A percentile compares a stretch with the other conserved stretches of the same genome.
phyloP scores from a whole-genome alignment of 768 basidiomycete species.

The Coprinopsis sp. region DNA sequence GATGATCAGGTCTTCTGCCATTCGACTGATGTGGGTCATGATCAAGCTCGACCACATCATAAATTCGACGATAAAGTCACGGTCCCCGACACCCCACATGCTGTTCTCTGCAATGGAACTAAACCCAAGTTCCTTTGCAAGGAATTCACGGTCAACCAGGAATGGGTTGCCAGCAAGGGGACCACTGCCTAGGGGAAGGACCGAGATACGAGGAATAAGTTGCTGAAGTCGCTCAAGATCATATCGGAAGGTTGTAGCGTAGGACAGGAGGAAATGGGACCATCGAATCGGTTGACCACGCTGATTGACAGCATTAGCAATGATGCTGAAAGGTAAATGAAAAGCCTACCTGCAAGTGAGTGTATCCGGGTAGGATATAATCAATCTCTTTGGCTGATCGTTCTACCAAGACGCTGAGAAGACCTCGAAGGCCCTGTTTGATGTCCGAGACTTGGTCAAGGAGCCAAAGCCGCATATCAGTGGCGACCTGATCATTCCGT shows the following conservation, averaged over 20 bases:
- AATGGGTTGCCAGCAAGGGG: constrained; percentile 98
- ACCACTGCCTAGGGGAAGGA: constrained; percentile 90
- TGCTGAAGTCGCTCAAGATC: constrained; percentile 85
- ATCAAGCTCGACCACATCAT: constrained; percentile 92
- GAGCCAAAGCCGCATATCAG: constrained; percentile 97
- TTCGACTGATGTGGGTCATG: constrained; percentile 89
- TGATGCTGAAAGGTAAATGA: not conserved
- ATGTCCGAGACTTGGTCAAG: constrained; percentile 70
- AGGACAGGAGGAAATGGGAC: constrained; percentile 94
- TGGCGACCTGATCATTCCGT: constrained; percentile 97
- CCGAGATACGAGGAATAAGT: constrained; percentile 84
- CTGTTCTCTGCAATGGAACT: constrained; percentile 89
- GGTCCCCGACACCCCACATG: constrained; percentile 93
- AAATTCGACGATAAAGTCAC: constrained; percentile 97
- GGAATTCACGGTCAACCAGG: constrained; percentile 86
- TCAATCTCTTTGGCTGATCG: constrained; percentile 93
- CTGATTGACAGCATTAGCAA: constrained; percentile 37
- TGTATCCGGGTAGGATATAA: constrained; percentile 90
- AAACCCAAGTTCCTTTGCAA: constrained; percentile 89
- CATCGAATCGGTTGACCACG: constrained; percentile 98
- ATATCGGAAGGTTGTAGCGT: constrained; percentile 88
- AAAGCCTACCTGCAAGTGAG: constrained; percentile 83
- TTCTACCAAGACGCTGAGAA: constrained; percentile 86
- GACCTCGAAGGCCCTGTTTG: constrained; percentile 62
- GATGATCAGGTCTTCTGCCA: constrained; percentile 95